Conservation (phyloP, 148 eudicot species). For the Camellia japonica region DNA sequence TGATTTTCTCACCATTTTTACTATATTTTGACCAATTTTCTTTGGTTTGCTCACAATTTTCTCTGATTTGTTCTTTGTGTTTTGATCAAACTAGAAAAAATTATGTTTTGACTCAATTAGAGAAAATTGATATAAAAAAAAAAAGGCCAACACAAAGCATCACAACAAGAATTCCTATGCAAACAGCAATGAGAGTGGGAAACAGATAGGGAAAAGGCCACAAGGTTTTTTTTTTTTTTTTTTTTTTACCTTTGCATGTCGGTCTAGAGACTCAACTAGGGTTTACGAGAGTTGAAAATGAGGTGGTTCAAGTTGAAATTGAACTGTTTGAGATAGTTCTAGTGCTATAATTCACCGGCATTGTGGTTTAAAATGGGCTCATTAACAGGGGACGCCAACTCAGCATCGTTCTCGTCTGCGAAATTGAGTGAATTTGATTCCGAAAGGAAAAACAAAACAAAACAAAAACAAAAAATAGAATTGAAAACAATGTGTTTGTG, state of each 20-base stretch:
- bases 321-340: constrained; percentile 2
- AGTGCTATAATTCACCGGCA: constrained; percentile 4
- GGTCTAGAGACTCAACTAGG: constrained; percentile 10
- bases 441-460: neutral
- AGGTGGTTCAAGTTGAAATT: constrained; percentile 12
- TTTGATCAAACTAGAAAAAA: no score
- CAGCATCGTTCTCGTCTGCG: neutral
- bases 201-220: neutral
- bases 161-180: neutral
- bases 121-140: no score
- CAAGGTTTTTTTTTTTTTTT: neutral
- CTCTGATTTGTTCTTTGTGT: no score
- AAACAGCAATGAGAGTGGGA: neutral
- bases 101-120: no score
- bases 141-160: neutral
- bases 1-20: no score
- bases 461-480: neutral
- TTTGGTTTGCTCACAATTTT: no score
- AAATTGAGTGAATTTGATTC: neutral
- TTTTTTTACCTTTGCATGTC: constrained; percentile 17
- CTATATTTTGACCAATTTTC: no score
- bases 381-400: neutral
- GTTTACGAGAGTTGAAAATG: neutral
- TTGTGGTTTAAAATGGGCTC: neutral
- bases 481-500: neutral